Evolutionary conservation across 1,139 yeast genomes (phyloP), one percentile per base, ranked within the genome.

Genomic region (Saccharomyces uvarum): DNA sequence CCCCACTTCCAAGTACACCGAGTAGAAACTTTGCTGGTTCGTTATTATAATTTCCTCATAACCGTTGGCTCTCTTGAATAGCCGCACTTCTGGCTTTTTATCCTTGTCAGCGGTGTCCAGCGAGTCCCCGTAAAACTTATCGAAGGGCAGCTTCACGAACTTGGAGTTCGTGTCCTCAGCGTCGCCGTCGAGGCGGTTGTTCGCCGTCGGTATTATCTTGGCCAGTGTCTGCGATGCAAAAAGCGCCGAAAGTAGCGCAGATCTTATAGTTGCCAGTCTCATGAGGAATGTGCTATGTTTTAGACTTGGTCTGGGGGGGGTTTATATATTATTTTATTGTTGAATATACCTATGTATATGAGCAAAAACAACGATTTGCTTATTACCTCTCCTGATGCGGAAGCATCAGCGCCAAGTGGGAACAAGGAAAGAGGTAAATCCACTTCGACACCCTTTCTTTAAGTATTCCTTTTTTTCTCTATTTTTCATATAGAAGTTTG

Each of bases 1-100:
- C 2, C 93, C 91, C 16, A 85, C 61, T 6, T 56, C 58, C 27
- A 68, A 54, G 5, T 63, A 57, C 5, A 66, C 68, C 1, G 70
- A 62, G 51, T 68, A 68, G 46, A 64, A 67, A 31, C 59, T 60
- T 49, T 59, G 56, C 54, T 65, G 59, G 56, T 67, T 67, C 1
- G 58, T 59, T 27, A 66, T 57, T 33, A 56, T 59, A 2, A 64
- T 55, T 16, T 54, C 56, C 50, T 60, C 67, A 42, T 53, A 57
- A 19, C 61, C 55, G 19, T 58, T 55, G 27, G 38, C 55, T 41
- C 65, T 51, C 48, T 61, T 62, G 1, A 49, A 29, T 7, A 63
- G 32, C 6, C 42, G 26, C 7, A 50, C 47, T 5, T 38, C 47
- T 9, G 52, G 51, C 33, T 48, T 52, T 13, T 52, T 51, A 11